Evolutionary conservation across 2,329 filamentous ascomycete species (phyloP).

Genomic region (Xenosphaeropsis pyriputrescens): DNA sequence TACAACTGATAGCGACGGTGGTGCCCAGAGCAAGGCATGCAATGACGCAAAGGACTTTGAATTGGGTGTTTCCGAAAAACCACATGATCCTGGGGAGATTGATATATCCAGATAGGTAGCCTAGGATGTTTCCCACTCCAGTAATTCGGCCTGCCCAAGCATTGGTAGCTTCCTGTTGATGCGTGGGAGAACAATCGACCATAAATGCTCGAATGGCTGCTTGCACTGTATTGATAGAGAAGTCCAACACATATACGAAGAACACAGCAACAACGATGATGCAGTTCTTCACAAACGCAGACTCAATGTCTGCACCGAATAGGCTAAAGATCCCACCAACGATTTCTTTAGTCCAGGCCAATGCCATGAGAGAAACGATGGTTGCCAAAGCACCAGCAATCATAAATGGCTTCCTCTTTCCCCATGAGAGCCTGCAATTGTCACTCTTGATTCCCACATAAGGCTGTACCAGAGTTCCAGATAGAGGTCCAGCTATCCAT

Average conservation of each 20-base stretch:
- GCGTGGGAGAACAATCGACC: conserved; percentile 79
- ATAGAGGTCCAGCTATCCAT: conserved; percentile 72
- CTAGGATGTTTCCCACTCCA: conserved; percentile 80
- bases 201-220: conserved; percentile 86
- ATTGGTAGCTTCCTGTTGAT: conserved; percentile 67
- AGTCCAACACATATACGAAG: conserved; percentile 82
- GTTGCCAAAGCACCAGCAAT: conserved; percentile 54
- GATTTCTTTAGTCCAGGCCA: conserved; percentile 63
- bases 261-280: conserved; percentile 70
- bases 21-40: conserved; percentile 58
- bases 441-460: conserved; percentile 74
- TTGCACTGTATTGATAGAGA: conserved; percentile 95
- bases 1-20: conserved; percentile 58
- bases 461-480: conserved; percentile 66
- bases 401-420: conserved; percentile 73
- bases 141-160: conserved; percentile 83
- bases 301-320: conserved; percentile 57
- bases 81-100: conserved; percentile 61
- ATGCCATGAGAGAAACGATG: conserved; percentile 48
- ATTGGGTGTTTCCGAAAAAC: conserved; percentile 77
- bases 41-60: conserved; percentile 81
- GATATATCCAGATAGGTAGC: conserved; percentile 76
- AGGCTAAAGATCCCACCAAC: conserved; percentile 52
- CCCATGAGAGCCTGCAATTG: conserved; percentile 59
- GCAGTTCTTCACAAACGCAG: conserved; percentile 43